Conservation (phyloP, 2,329 filamentous ascomycete genomes). For the Alternaria arborescens region DNA sequence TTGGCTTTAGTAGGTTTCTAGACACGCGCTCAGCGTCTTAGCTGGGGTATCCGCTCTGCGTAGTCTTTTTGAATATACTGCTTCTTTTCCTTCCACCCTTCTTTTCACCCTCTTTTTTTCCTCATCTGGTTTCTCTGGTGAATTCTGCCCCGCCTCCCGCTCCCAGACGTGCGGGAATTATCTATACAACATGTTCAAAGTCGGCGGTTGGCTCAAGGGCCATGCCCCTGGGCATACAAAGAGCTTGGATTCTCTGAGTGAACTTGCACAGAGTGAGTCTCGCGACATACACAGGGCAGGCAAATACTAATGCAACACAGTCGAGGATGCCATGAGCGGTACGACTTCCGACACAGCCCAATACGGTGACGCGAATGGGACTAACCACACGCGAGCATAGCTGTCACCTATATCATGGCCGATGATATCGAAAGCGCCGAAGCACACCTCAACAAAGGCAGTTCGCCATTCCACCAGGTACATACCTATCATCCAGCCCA, state of each 20-base stretch:
- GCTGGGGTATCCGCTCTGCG: conserved; percentile 4
- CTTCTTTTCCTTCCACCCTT: neutral
- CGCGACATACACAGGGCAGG: neutral
- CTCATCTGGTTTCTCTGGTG: neutral
- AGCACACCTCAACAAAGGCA: conserved; percentile 72
- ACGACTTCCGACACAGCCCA: conserved; percentile 19
- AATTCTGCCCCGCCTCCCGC: neutral
- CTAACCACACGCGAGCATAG: conserved; percentile 52
- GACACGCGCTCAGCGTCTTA: conserved; percentile 9
- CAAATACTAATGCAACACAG: conserved; percentile 40
- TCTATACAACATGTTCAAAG: conserved; percentile 38
- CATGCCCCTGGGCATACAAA: conserved; percentile 56
- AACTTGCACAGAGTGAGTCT: conserved; percentile 63
- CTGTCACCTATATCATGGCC: conserved; percentile 79
- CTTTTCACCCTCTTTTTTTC: neutral
- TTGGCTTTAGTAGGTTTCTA: conserved; percentile 10
- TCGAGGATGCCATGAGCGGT: conserved; percentile 60
- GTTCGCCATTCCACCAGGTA: conserved; percentile 86
- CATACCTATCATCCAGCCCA: conserved; percentile 5
- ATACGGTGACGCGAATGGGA: conserved; percentile 7
- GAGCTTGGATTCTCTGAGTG: conserved; percentile 65
- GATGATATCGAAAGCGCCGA: conserved; percentile 90
- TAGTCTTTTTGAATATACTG: neutral
- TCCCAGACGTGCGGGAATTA: neutral
- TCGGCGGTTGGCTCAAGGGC: conserved; percentile 53